Base-by-base conservation (phyloP, 345 rosid species). In the Trapa bicornis region DNA sequence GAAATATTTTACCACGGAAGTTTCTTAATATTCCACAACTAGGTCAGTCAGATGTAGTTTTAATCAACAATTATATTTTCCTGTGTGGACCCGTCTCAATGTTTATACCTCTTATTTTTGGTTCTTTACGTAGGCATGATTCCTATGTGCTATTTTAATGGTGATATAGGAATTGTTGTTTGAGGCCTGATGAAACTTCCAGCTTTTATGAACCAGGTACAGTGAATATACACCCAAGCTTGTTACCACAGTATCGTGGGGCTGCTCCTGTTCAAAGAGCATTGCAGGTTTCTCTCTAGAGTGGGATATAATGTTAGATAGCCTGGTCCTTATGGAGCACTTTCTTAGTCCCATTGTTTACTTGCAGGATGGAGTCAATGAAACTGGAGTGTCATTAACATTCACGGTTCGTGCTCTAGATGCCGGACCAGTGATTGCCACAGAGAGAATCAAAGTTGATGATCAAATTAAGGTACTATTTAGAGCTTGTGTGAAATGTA, bases 191-290 rank as follows among this genome's bases (percentile, higher is more conserved):
- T 61, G 47, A 53, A 47, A 8, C 4, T 17, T 41, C 48, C 33
- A 33, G 39, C 69, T 67, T 61, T 42, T 29, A 37, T 50, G 39
- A 32, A 67, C 38, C 68, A 94, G 97, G 99, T 71, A 94, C 96
- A 0, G 96, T 94, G 71, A 94, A 94, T 66, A 79, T 94, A 78
- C 99, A 91, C 69, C 99, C 97, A 53, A 94, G 97, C 81, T 77
- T 94, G 74, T 74, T 94, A 42, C 99, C 97, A 0, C 68, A 82
- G 39, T 93, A 93, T 64, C 96, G 96, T 72, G 97, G 98, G 57
- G 98, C 96, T 79, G 96, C 98, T 75, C 96, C 96, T 67, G 97
- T 88, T 75, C 99, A 94, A 74, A 85, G 97, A 76, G 92, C 92
- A 61, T 74, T 90, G 72, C 85, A 86, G 95, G 97, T 91, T 68